Evolutionary conservation across 257 asterid species (phyloP).

Genomic region (Verbena officinalis): DNA sequence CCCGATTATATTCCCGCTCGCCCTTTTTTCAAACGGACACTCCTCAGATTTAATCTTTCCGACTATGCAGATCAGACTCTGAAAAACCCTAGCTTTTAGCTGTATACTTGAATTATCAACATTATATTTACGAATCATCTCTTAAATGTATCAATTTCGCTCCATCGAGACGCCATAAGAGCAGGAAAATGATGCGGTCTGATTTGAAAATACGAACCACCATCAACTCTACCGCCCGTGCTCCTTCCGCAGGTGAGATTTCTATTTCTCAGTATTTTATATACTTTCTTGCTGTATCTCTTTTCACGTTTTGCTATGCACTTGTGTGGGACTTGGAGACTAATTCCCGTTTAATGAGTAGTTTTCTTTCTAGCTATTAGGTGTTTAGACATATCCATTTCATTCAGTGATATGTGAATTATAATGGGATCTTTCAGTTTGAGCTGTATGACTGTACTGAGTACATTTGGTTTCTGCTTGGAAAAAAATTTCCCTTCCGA

Average conservation of each 20-base stretch:
- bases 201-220: slow-evolving; percentile 39
- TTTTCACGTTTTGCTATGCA: neutral
- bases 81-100: neutral
- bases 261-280: neutral
- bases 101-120: slow-evolving; percentile 2
- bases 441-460: too few species aligned
- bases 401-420: slow-evolving; percentile 3
- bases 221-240: slow-evolving; percentile 28
- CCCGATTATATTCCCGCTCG: slow-evolving; percentile 41
- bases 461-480: slow-evolving; percentile 16
- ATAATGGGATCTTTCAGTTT: too few species aligned
- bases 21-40: slow-evolving; percentile 28
- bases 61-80: slow-evolving; percentile 12
- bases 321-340: neutral
- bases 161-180: slow-evolving; percentile 19
- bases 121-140: slow-evolving; percentile 28
- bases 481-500: neutral
- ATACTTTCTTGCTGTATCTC: neutral
- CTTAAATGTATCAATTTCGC: slow-evolving; percentile 20
- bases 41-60: slow-evolving; percentile 13
- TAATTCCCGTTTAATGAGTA: slow-evolving; percentile 12
- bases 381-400: slow-evolving; percentile 24
- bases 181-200: slow-evolving; percentile 31
- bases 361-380: neutral
- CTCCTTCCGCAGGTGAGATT: slow-evolving; percentile 37